phyloP scores from a whole-genome alignment of 2,329 filamentous ascomycete species.

The Cercospora sojina region DNA sequence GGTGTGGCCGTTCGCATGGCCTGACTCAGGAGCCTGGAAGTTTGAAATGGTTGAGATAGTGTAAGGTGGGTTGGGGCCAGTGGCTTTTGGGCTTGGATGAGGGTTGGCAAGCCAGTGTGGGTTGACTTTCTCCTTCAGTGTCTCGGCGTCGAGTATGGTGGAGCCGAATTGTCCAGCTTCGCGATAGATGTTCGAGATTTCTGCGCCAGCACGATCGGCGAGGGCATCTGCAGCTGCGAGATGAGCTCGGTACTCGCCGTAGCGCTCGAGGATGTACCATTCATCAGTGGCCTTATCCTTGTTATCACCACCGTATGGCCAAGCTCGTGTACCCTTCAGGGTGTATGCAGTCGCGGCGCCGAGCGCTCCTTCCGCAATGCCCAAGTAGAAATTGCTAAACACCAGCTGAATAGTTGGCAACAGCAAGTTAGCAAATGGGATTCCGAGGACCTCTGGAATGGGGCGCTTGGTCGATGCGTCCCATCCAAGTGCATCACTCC shows the following conservation, averaged over 20 bases:
- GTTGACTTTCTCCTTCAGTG: constrained; percentile 22
- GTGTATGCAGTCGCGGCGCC: constrained; percentile 59
- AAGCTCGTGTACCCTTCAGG: constrained; percentile 56
- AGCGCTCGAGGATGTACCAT: constrained; percentile 64
- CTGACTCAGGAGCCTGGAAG: constrained; percentile 21
- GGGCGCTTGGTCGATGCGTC: constrained; percentile 52
- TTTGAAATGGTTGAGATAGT: constrained; percentile 23
- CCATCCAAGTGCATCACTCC: constrained; percentile 64
- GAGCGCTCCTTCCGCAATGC: constrained; percentile 61
- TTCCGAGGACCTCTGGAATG: constrained; percentile 50
- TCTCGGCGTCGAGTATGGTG: constrained; percentile 17
- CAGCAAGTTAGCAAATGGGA: constrained; percentile 58
- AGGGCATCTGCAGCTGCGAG: constrained; percentile 60
- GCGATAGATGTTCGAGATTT: constrained; percentile 51
- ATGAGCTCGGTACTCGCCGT: constrained; percentile 64
- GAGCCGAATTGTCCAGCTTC: constrained; percentile 35
- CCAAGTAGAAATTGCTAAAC: constrained; percentile 66
- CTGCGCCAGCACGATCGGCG: constrained; percentile 55
- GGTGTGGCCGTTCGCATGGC: constrained; percentile 17
- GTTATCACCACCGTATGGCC: constrained; percentile 64
- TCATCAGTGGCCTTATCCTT: constrained; percentile 61
- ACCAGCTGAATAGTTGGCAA: constrained; percentile 64
- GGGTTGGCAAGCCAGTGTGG: constrained; percentile 24
- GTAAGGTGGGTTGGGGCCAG: constrained; percentile 24
- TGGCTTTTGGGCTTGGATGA: constrained; percentile 13